Evolutionary conservation across 2,329 filamentous ascomycete genomes (phyloP), one percentile per base, ranked within the genome.

Genomic region (Emmonsiellopsis sp.): DNA sequence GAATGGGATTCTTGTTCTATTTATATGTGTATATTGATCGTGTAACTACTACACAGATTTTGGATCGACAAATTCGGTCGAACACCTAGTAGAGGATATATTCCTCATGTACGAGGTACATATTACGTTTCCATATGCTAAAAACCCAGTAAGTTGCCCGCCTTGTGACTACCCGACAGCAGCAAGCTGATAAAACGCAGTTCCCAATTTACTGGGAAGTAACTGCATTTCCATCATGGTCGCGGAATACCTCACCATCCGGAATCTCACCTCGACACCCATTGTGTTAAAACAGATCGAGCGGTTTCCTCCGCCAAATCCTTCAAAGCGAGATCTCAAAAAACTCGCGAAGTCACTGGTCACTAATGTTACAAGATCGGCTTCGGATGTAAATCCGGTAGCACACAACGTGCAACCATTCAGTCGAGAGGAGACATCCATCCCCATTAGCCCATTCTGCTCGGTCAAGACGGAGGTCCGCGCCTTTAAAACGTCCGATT

Each of bases 231-330:
- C 42, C 41, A 53, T 30, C 26, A 58, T 58, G 56, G 56, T 54
- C 37, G 54, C 52, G 7, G 54, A 54, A 53, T 52, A 56, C 34
- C 74, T 95, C 60, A 87, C 80, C 4, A 81, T 96, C 63, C 89
- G 91, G 63, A 96, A 96, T 69, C 75, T 95, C 59, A 92, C 88
- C 44, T 76, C 81, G 54, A 84, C 80, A 48, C 78, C 83, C n/a
- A 75, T 95, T 53, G 81, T 85, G 60, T 79, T 96, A 62, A 84
- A 83, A 68, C 69, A 77, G 55, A 76, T 92, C 55, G 87, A 94
- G 73, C 84, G 85, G 60, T 90, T 90, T 67, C 80, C 83, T 60
- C 78, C 73, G 46, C 76, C 70, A 51, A 73, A 78, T 57, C 68
- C 67, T 54, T 60, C 61, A 52, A 59, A 62, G 58, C 55, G 64